phyloP scores from a whole-genome alignment of 192 early-diverging fungal species.

The Linnemannia exigua region DNA sequence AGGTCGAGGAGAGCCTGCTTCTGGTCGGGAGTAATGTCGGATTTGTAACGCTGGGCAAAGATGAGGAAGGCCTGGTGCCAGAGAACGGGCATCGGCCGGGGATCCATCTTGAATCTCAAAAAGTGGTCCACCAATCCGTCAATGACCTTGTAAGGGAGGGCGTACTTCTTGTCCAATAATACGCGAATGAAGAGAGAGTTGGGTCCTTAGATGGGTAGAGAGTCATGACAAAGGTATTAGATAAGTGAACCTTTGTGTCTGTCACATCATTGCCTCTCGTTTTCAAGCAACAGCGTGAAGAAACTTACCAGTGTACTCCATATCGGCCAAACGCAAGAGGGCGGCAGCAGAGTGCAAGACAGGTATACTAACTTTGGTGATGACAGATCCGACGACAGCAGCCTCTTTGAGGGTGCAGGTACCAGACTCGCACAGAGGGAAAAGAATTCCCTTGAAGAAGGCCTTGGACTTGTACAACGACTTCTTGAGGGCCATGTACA shows the following conservation, averaged over 20 bases:
- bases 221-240: background rate
- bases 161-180: conserved; percentile 98
- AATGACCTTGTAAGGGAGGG: conserved; percentile 96
- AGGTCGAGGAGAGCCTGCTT: conserved; percentile 91
- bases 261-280: background rate
- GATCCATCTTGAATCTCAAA: conserved; percentile 88
- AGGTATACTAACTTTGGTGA: conserved; percentile 95
- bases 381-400: conserved; percentile 92
- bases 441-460: conserved; percentile 97
- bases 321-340: conserved; percentile 93
- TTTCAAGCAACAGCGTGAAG: background rate
- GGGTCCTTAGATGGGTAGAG: conserved; percentile 65
- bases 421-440: conserved; percentile 94
- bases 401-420: conserved; percentile 97
- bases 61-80: conserved; percentile 98
- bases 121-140: conserved; percentile 98
- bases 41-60: conserved; percentile 98
- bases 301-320: conserved; percentile 92
- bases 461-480: conserved; percentile 96
- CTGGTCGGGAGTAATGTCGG: conserved; percentile 94
- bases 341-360: conserved; percentile 96
- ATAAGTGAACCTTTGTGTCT: background rate
- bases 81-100: conserved; percentile 90
- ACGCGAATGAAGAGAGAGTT: conserved; percentile 96
- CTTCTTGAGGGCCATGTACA: conserved; percentile 98